Percentiles rank a stretch among this genome's conserved stretches.
phyloP scores from a whole-genome alignment of 352 stramenopile genomes.

The Paralagenidium karlingii region DNA sequence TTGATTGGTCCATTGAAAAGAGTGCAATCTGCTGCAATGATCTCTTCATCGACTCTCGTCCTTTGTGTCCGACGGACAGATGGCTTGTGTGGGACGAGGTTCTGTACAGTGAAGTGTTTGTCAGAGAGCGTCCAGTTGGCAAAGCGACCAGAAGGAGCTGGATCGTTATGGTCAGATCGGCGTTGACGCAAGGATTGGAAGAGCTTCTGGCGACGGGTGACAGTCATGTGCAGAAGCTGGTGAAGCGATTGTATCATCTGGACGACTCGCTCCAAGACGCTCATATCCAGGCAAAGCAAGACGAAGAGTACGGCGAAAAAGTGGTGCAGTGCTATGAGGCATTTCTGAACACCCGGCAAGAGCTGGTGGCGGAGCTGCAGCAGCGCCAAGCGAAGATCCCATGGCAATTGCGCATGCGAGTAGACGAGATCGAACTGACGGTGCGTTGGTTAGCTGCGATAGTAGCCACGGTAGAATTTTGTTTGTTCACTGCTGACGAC shows the following conservation, averaged over 20 bases:
- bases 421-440: slow-evolving; percentile 73
- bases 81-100: no score
- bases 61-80: no score
- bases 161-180: no score
- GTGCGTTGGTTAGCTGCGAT: slow-evolving; percentile 20
- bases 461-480: no score
- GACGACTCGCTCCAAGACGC: slow-evolving; percentile 42
- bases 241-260: slow-evolving; percentile 23
- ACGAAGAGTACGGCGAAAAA: slow-evolving; percentile 48
- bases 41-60: no score
- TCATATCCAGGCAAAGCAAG: slow-evolving; percentile 34
- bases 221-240: slow-evolving; percentile 1
- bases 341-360: slow-evolving; percentile 34
- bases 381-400: slow-evolving; percentile 24
- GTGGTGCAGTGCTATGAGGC: slow-evolving; percentile 41
- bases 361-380: slow-evolving; percentile 33
- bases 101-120: no score
- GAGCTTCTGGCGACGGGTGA: slow-evolving; percentile 3
- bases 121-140: no score
- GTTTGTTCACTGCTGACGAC: no score
- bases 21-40: no score
- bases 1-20: no score
- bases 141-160: no score
- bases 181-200: no score
- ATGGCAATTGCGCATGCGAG: slow-evolving; percentile 60